Base-by-base conservation (phyloP, 2,329 filamentous ascomycete species). In the Colletotrichum navitas region DNA sequence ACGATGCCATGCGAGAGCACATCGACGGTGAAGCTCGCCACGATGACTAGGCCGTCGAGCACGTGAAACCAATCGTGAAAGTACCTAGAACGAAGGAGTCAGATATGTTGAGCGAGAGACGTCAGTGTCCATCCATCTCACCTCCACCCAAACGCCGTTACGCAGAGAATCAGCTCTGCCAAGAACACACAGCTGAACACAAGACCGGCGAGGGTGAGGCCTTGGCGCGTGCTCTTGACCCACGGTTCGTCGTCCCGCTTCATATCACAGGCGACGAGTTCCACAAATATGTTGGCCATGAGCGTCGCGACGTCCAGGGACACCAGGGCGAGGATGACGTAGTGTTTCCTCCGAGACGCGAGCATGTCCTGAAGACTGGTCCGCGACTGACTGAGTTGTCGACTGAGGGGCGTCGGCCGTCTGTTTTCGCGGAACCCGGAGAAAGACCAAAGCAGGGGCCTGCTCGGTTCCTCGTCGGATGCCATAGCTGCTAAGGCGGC, bases 111-210 rank as follows among this genome's bases (percentile, higher is more conserved):
- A 59, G 51, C 36, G 34, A 66, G 54, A 60, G 49, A 43, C 52
- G 34, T 43, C 34, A 18, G 34, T 14, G 26, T 26, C 5, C 55
- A 29, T 26, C 5, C 55, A 47, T 81, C 85, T 77, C 80, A 92
- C 89, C 80, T 75, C 41, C 83, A 79, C 2, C 91, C 90, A 81
- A 91, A 92, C 3, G 88, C 88, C 82, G 89, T 89, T 2, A 92
- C 79, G 39, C 85, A 87, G 3, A 87, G 80, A 12, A 86, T 66
- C 78, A 93, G 79, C 80, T 93, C 92, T 0, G 85, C 75, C 82
- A 93, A 84, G 77, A 93, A 93, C 36, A 92, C 76, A 74, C 85
- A 88, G 66, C 88, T 91, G 77, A 93, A 89, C 2, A 88, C 81
- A 55, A 92, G 79, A 7, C 89, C 87, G 43, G 87, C 80, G 3